Evolutionary conservation across 805 yeast species (phyloP), one percentile per base, ranked within the genome.

Genomic region (Kuraishia floccosa): DNA sequence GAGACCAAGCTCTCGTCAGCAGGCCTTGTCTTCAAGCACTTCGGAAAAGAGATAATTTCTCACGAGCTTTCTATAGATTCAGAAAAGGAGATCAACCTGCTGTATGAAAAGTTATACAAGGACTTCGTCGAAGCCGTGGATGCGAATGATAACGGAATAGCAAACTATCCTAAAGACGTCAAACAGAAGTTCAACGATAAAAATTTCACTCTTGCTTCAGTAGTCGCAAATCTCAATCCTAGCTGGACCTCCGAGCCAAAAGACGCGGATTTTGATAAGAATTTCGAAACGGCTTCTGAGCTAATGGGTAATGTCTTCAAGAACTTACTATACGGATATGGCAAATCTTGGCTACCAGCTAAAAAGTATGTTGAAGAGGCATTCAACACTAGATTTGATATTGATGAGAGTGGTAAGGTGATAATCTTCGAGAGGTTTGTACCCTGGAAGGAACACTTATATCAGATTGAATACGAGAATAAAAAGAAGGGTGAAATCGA

Each of bases 391-490:
- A 69, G 96, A 47, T 57, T 57, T 30, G 55, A 72, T 17, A 70
- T 71, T 32, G 84, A 85, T 46, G 38, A 56, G 33, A 66, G 79
- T 16, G 96, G 96, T 25, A 72, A 77, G 39, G 76, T 89, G 27
- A 44, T 91, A 8, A 66, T 82, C 4, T 65, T 91, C 38, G 74
- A 70, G n/a, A 68, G 69, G 38, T 84, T 80, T 50, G 81, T 84
- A 32, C 94, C 95, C 28, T 91, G 98, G 98, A 87, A 86, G 53
- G 96, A 85, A 49, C 97, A 91, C 52, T 62, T 89, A 30, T 84
- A 73, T 51, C 60, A 63, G 13, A 62, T 83, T 35, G 96, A 91
- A 54, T 67, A 62, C 40, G 77, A 68, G 35, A 57, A 68, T 40
- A 57, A 59, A 17, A 65, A 69, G 15, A 63, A 60, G 40, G 78